phyloP scores from a whole-genome alignment of 768 basidiomycete species.

The Tephrocybe sp. region DNA sequence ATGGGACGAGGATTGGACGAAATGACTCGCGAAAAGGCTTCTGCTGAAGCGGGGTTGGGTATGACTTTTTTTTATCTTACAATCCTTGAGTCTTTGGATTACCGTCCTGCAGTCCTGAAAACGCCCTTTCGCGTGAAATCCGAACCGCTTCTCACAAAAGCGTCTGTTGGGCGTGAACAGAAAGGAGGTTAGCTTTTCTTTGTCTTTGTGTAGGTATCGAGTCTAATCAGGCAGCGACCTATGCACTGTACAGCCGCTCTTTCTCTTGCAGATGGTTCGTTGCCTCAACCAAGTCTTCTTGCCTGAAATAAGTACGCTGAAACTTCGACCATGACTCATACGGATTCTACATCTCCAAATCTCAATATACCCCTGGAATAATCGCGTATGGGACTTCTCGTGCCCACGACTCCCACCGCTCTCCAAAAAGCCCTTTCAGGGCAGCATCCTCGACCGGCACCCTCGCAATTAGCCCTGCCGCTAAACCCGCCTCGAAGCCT shows the following conservation, averaged over 20 bases:
- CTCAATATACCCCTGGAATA: constrained; percentile 21
- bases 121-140: constrained; percentile 57
- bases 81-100: not conserved
- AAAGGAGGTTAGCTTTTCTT: constrained; percentile 34
- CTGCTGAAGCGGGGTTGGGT: constrained; percentile 79
- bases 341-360: no score
- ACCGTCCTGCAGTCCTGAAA: constrained; percentile 50
- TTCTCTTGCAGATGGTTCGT: constrained; percentile 23
- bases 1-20: constrained; percentile 69
- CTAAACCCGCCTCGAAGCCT: constrained; percentile 7
- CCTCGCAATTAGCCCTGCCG: constrained; percentile 16
- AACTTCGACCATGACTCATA: no score
- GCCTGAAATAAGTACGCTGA: no score
- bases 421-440: constrained; percentile 25
- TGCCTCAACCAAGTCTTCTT: constrained; percentile 26
- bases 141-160: constrained; percentile 41
- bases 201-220: not conserved
- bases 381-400: constrained; percentile 24
- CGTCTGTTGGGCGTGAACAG: constrained; percentile 28
- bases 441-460: constrained; percentile 27
- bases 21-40: constrained; percentile 66
- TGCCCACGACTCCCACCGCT: constrained; percentile 28
- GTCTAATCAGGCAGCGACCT: not conserved
- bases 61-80: constrained; percentile 12
- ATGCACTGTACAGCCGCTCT: constrained; percentile 22